phyloP scores from a whole-genome alignment of 257 asterid genomes.

The Craterostigma plantagineum region DNA sequence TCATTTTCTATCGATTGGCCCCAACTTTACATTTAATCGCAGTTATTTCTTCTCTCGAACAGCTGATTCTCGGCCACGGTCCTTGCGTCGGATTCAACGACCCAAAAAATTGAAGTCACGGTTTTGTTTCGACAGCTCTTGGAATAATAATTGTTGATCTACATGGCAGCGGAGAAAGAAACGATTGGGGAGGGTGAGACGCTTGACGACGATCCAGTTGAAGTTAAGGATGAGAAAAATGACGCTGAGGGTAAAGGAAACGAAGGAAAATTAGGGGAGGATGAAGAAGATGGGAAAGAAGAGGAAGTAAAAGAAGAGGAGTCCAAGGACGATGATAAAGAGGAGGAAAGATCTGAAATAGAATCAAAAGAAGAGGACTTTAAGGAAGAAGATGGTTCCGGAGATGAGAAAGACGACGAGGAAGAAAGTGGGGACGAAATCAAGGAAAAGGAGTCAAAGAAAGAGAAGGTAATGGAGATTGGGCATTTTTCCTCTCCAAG shows the following conservation, averaged over 20 bases:
- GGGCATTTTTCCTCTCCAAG: conserved; percentile 28
- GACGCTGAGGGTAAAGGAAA: conserved; percentile 12
- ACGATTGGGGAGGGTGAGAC: conserved; percentile 20
- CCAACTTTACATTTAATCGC: conserved; percentile 12
- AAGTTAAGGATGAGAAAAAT: background rate
- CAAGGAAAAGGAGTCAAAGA: conserved; percentile 15
- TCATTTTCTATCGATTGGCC: conserved; percentile 8
- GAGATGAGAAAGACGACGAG: conserved; percentile 10
- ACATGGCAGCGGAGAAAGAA: conserved; percentile 45
- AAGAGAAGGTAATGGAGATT: conserved; percentile 12
- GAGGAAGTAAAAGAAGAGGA: conserved; percentile 6
- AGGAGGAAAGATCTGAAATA: conserved; percentile 5
- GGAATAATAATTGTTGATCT: background rate
- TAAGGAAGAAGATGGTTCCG: conserved; percentile 1
- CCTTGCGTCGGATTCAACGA: conserved; percentile 3
- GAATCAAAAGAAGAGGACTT: conserved; percentile 4
- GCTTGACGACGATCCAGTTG: conserved; percentile 7
- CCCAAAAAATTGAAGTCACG: conserved; percentile 9
- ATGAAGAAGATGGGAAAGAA: conserved; percentile 5
- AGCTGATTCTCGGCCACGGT: background rate
- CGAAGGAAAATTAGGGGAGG: conserved; percentile 8
- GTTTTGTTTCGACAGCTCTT: conserved; percentile 6
- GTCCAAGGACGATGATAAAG: background rate
- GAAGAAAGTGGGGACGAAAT: conserved; percentile 10
- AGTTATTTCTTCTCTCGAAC: conserved; percentile 7